These are phyloP conservation scores for Claviceps arundinis DNA, from an alignment of 2,329 filamentous ascomycete genomes.

Conservation along the genomic window DNA sequence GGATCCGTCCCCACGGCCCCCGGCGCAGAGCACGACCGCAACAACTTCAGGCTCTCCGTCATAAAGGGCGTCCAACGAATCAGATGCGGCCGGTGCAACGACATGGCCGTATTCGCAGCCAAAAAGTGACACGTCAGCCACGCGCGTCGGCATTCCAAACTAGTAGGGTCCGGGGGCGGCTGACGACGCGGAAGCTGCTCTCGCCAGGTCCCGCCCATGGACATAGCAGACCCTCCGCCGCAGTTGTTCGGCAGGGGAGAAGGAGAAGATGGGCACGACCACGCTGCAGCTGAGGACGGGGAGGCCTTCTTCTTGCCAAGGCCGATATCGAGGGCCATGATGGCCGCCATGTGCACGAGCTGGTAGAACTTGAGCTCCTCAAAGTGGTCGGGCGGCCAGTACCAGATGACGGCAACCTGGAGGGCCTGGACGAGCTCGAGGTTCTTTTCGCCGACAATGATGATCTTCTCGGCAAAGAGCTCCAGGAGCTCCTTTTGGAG, in stretches of 20 bases:
- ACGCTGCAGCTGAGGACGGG: too few relatives aligned
- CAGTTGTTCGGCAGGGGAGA: too few relatives aligned
- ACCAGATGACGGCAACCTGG: constrained; percentile 67
- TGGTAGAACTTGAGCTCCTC: constrained; percentile 87
- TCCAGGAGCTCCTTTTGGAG: constrained; percentile 60
- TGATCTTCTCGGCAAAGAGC: constrained; percentile 58
- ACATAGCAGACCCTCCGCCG: too few relatives aligned
- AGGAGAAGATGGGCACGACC: too few relatives aligned
- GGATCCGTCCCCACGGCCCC: constrained; percentile 43
- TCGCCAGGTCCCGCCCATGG: constrained; percentile 18
- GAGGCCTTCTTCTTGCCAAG: constrained; percentile 37
- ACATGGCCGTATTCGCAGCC: constrained; percentile 46
- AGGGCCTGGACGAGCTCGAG: constrained; percentile 73
- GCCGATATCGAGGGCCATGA: constrained; percentile 75
- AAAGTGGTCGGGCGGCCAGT: constrained; percentile 68
- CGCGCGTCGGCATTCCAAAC: constrained; percentile 40
- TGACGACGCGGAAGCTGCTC: constrained; percentile 28
- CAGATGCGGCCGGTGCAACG: constrained; percentile 46
- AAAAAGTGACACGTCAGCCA: constrained; percentile 49
- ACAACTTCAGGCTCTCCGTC: constrained; percentile 42
- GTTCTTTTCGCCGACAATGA: constrained; percentile 66
- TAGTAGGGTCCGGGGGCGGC: constrained; percentile 35
- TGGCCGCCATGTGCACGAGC: constrained; percentile 64
- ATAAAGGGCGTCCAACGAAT: constrained; percentile 48
- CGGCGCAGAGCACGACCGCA: constrained; percentile 31